Evolutionary conservation across 148 eudicot species (phyloP).

Genomic region (Diospyros lotus): DNA sequence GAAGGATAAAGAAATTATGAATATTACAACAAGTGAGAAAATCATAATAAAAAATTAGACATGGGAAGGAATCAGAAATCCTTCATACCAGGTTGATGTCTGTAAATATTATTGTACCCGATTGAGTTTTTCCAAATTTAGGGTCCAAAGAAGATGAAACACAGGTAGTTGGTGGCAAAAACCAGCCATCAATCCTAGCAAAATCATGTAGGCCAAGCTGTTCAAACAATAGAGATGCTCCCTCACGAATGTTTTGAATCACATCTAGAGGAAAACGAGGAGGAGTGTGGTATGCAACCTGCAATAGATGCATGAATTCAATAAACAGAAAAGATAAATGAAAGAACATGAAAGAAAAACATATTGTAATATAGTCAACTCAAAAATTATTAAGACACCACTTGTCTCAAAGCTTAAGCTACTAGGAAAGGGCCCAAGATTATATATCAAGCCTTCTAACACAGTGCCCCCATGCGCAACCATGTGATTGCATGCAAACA

Average conservation of each 20-base stretch:
- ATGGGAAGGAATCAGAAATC: not conserved
- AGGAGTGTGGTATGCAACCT: constrained; percentile 93
- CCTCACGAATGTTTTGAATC: constrained; percentile 61
- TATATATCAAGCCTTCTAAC: no score
- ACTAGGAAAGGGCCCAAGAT: no score
- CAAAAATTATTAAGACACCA: no score
- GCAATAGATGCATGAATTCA: constrained; percentile 16
- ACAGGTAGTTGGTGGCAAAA: constrained; percentile 52
- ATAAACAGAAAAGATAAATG: constrained; percentile 6
- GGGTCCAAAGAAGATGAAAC: constrained; percentile 28
- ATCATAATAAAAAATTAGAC: not conserved
- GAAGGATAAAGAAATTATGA: not conserved
- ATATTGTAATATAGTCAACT: not conserved
- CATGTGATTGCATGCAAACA: no score
- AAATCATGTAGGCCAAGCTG: constrained; percentile 73
- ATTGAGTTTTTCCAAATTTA: constrained; percentile 49
- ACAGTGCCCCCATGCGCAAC: no score
- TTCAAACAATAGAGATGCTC: constrained; percentile 63
- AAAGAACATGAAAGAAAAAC: constrained; percentile 8
- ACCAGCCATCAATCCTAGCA: constrained; percentile 98
- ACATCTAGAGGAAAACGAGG: constrained; percentile 79
- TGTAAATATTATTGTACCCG: constrained; percentile 64
- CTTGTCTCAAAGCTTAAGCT: no score
- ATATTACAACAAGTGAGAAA: not conserved
- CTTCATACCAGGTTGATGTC: constrained; percentile 79